phyloP scores from a whole-genome alignment of 805 yeast species.

The Blastobotrys muscicola region DNA sequence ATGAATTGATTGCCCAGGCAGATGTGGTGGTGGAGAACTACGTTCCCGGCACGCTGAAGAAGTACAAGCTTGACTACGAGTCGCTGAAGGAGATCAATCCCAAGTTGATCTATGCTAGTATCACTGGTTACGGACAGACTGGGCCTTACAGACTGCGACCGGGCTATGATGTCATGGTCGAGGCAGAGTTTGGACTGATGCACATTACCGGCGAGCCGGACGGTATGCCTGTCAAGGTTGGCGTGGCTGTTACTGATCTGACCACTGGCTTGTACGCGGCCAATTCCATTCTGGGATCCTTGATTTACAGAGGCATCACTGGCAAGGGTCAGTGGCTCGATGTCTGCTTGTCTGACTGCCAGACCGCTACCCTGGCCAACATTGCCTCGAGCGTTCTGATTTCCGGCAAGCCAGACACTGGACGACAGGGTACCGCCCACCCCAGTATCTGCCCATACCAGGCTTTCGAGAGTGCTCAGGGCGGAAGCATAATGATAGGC shows the following conservation, averaged over 20 bases:
- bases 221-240: conserved; percentile 35
- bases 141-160: conserved; percentile 33
- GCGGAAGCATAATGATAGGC: conserved; percentile 32
- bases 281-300: conserved; percentile 31
- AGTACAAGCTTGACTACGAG: conserved; percentile 29
- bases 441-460: conserved; percentile 35
- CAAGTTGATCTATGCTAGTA: conserved; percentile 29
- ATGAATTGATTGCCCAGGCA: conserved; percentile 22
- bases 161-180: conserved; percentile 38
- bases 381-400: conserved; percentile 31
- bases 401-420: conserved; percentile 31
- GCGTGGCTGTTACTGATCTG: conserved; percentile 36
- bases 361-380: conserved; percentile 32
- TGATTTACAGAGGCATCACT: conserved; percentile 24
- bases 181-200: conserved; percentile 37
- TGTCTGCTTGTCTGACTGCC: conserved; percentile 31
- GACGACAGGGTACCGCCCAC: conserved; percentile 35
- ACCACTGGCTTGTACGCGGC: conserved; percentile 34
- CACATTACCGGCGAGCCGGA: conserved; percentile 34
- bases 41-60: conserved; percentile 30
- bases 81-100: conserved; percentile 21
- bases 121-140: conserved; percentile 36
- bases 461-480: conserved; percentile 30
- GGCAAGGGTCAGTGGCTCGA: conserved; percentile 33
- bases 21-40: conserved; percentile 34